Base-by-base conservation (phyloP, 441 rosid genomes). In the Aquilaria agallochum region DNA sequence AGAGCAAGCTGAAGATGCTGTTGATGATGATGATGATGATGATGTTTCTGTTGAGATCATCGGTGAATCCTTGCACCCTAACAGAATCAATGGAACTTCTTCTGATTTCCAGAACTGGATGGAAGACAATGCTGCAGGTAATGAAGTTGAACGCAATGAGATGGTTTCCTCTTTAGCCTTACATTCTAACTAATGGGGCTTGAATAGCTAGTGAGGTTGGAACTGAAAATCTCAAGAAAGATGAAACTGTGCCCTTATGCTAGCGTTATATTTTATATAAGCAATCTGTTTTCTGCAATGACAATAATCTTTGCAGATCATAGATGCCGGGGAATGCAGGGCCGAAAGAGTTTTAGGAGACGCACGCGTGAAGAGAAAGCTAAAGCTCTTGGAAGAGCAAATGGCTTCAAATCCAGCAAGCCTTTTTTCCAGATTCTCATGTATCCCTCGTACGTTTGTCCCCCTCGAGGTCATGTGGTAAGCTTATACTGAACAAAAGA, bases 391-490 rank as follows among this genome's bases (percentile, higher is more conserved):
- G 44, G 33, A 11, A 70, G 60, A 68, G 70, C 71, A 13, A 14
- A 8, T 31, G 42, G 50, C 52, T 69, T 69, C 52, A 52, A 27
- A 50, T 66, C 67, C 2, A 27, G 48, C 5, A 73, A 55, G 45
- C 78, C 56, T 7, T 68, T 56, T 27, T 65, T 73, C 58, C n/a
- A 42, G 36, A 59, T 58, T 36, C 45, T 49, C 54, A 67, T 70
- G 66, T 68, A 64, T 32, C 68, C 75, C 27, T 49, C 62, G 11
- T 65, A 54, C 47, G 46, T 49, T 60, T 9, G 13, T 11, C n/a
- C 50, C 31, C 12, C 1, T 31, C 31, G 0, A 3, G 0, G 48
- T 15, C 36, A 61, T 36, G 15, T 66, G 80, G 72, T 73, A 53
- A 65, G 58, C 42, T 33, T 46, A 0, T 9, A 50, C 36, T 55